phyloP scores from a whole-genome alignment of 2,329 filamentous ascomycete genomes.

The Aureobasidium uvarum region DNA sequence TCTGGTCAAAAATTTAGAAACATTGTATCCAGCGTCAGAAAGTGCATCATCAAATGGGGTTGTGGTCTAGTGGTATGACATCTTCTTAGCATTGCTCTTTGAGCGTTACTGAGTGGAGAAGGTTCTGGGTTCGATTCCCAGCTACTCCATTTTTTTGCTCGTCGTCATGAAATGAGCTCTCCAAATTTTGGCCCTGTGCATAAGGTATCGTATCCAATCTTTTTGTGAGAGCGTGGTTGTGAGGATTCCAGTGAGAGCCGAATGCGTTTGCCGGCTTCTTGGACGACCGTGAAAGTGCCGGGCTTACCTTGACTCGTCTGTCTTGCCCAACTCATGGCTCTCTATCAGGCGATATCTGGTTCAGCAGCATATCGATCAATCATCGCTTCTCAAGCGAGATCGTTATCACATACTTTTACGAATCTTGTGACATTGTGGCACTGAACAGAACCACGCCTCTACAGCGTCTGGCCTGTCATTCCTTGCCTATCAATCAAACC shows the following conservation, averaged over 20 bases:
- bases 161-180: not conserved
- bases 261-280: not conserved
- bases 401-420: not conserved
- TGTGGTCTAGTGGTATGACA: conserved; percentile 26
- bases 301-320: not conserved
- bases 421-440: not conserved
- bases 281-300: conserved; percentile 2
- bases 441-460: not conserved
- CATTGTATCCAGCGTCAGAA: too few relatives aligned
- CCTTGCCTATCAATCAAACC: too few relatives aligned
- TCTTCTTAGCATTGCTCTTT: conserved; percentile 24
- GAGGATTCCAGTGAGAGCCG: not conserved
- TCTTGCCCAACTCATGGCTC: not conserved
- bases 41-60: not conserved
- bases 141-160: conserved; percentile 4
- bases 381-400: not conserved
- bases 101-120: conserved; percentile 21
- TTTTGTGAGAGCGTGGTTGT: not conserved
- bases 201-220: not conserved
- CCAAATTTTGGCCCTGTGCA: not conserved
- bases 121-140: conserved; percentile 26
- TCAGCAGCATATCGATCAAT: not conserved
- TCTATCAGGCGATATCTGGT: not conserved
- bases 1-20: too few relatives aligned
- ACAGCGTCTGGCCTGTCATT: not conserved